phyloP scores from a whole-genome alignment of 1,139 yeast genomes.

The Saccharomyces hybrid region DNA sequence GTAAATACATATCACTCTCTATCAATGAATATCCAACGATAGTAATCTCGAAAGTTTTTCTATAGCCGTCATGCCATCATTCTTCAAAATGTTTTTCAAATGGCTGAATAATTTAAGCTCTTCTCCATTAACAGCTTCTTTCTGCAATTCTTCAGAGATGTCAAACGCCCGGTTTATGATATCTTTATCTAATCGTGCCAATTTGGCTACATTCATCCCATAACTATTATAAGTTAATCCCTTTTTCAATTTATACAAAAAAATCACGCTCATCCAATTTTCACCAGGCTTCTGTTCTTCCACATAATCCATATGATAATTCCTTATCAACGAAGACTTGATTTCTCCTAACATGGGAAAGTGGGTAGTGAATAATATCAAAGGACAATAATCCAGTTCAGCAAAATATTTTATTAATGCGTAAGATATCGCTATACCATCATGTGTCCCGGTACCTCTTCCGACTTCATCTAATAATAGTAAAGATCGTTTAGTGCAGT shows the following conservation, averaged over 20 bases:
- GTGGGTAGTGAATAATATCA: conserved; percentile 78
- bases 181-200: conserved; percentile 52
- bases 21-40: conserved; percentile 4
- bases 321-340: conserved; percentile 44
- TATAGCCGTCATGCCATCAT: not conserved
- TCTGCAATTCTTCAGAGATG: conserved; percentile 40
- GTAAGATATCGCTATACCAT: conserved; percentile 83
- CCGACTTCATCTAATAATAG: conserved; percentile 47
- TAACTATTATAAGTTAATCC: conserved; percentile 63
- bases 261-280: conserved; percentile 40
- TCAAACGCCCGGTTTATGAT: conserved; percentile 45
- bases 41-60: conserved; percentile 9
- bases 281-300: conserved; percentile 36
- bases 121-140: conserved; percentile 17
- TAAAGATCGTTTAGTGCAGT: conserved; percentile 33
- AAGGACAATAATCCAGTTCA: conserved; percentile 39
- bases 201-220: conserved; percentile 70
- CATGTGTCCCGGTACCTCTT: conserved; percentile 72
- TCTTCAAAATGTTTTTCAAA: not conserved
- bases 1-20: not conserved
- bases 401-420: conserved; percentile 63
- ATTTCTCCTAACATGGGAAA: conserved; percentile 56
- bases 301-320: conserved; percentile 70
- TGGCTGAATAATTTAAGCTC: not conserved
- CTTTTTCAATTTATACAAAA: conserved; percentile 51